A percentile compares a stretch with the other conserved stretches of the same genome.
Conservation (phyloP, 768 basidiomycete genomes). For the Russula brevipes region DNA sequence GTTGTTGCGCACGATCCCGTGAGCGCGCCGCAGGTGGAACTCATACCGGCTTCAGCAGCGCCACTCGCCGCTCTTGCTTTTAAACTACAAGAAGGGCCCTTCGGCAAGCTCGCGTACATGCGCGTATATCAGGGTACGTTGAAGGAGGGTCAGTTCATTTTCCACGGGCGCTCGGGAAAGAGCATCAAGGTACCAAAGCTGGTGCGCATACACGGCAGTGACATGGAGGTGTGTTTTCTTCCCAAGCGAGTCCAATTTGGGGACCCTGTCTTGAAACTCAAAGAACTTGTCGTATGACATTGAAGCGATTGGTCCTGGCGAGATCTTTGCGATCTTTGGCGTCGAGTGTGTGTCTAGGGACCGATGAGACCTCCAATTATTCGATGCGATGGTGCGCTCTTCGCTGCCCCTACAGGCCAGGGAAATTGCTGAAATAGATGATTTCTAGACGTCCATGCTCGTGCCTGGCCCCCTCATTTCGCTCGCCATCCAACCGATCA, state of each 20-base stretch:
- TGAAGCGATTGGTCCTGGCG: constrained; percentile 88
- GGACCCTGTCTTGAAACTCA: background rate
- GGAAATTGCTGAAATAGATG: background rate
- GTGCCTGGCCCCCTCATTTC: constrained; percentile 99
- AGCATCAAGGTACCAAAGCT: constrained; percentile 94
- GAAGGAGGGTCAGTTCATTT: constrained; percentile 80
- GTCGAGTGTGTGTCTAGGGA: constrained; percentile 98
- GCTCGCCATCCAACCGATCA: constrained; percentile 85
- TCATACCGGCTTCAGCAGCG: constrained; percentile 77
- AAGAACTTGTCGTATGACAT: constrained; percentile 56
- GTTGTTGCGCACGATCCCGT: constrained; percentile 58
- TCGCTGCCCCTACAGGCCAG: background rate
- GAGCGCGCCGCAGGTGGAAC: constrained; percentile 53
- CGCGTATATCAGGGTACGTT: constrained; percentile 94
- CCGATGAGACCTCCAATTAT: constrained; percentile 81
- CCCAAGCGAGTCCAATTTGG: background rate
- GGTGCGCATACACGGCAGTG: constrained; percentile 97
- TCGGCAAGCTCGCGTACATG: constrained; percentile 97
- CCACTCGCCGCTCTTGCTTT: constrained; percentile 94
- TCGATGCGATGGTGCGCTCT: constrained; percentile 80
- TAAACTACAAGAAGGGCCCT: constrained; percentile 96
- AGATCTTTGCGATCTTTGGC: constrained; percentile 99
- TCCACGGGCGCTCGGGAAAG: constrained; percentile 90
- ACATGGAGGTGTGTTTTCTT: constrained; percentile 78
- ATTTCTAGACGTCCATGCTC: constrained; percentile 85